Base-by-base conservation (phyloP, 768 basidiomycete genomes). In the Amylocystis lapponica region DNA sequence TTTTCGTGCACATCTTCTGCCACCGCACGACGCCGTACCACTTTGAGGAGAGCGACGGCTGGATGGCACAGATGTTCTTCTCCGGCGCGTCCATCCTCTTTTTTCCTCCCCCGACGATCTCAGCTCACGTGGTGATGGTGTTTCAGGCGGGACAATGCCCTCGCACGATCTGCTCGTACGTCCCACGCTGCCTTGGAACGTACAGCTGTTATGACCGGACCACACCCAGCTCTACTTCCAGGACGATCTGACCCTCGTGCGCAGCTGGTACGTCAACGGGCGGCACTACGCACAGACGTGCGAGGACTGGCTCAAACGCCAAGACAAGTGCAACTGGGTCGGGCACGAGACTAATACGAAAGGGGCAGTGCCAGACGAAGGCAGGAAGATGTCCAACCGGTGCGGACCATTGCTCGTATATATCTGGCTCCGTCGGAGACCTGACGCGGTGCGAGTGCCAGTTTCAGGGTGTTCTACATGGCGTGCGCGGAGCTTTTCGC, bases 1-100 rank as follows among this genome's bases (percentile, higher is more conserved):
- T 85, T 21, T 86, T 83, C 59, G 68, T 84, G 21, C 83, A 86
- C 53, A 76, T 85, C 21, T 85, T 86, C 64, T 83, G 81, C 51
- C 82, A 85, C 57, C 53, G 55, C 30, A 70, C 67, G 4, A 78
- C 66, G 0, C 79, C 83, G 6, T 85, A 86, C 53, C 80, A 85
- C 50, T 86, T 84, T 47, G 77, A 77, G 43, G 74, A 80, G 41
- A 70, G 67, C 41, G 82, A 83, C 46, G 80, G 81, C 5, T 85
- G 83, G 83, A 86, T 86, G 83, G 74, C 80, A 5, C 66, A 80
- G 61, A 80, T 75, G 27, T 85, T 86, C 65, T 84, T 85, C 58
- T 77, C 79, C 8, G 80, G 74, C 70, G 45, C 20, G 55, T 36
- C 3, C 23, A 8, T 23, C 22, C 21, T 29, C 36, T 13, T 19